Evolutionary conservation across 23 red algal genomes (phyloP).

Genomic region (Chondrus crispus): DNA sequence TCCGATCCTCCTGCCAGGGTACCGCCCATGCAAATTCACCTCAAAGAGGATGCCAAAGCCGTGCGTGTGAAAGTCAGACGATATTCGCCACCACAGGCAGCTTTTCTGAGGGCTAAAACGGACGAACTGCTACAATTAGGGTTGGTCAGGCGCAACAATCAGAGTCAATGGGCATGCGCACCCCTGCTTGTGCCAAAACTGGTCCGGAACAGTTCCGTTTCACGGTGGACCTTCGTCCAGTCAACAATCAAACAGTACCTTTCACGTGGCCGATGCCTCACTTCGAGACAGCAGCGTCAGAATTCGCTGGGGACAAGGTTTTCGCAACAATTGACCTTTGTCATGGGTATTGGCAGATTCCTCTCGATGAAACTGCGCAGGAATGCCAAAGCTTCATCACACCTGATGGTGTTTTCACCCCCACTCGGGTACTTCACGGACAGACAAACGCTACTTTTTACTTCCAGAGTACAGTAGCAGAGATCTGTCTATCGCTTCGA

Average conservation of each 20-base stretch:
- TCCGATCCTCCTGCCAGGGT: slow-evolving; percentile 5
- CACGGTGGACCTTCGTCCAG: background rate
- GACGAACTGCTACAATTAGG: background rate
- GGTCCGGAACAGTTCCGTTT: background rate
- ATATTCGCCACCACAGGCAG: background rate
- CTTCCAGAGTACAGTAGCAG: background rate
- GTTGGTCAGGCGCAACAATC: background rate
- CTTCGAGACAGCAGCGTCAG: background rate
- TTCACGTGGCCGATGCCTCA: background rate
- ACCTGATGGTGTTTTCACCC: background rate
- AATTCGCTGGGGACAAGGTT: background rate
- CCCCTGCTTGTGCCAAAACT: background rate
- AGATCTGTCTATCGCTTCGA: background rate
- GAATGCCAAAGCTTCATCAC: slow-evolving; percentile 3
- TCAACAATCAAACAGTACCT: background rate
- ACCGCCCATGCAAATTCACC: background rate
- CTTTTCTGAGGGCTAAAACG: background rate
- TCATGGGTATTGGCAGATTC: background rate
- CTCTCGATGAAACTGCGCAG: background rate
- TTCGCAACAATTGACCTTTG: slow-evolving; percentile 4
- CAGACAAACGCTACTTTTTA: background rate
- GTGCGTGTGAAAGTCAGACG: background rate
- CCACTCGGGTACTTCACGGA: background rate
- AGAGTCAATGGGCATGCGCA: background rate
- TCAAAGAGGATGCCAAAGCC: background rate